Percentiles rank a stretch among this genome's conserved stretches.
phyloP scores from a whole-genome alignment of 2,329 filamentous ascomycete genomes.

The Fusarium sp. region DNA sequence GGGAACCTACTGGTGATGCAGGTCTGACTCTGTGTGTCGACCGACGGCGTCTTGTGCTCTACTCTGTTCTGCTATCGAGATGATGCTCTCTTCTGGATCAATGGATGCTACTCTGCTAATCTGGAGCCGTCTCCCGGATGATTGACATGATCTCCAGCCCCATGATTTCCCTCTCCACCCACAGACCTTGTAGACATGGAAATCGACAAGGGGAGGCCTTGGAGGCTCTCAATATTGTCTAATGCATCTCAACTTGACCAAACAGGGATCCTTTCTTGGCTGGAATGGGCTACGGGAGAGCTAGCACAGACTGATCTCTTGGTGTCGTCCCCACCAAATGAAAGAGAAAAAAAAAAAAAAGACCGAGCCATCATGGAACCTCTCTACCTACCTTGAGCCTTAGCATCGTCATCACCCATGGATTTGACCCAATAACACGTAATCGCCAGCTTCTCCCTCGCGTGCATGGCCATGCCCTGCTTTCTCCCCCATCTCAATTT shows the following conservation, averaged over 20 bases:
- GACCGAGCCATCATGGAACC: conserved; percentile 28
- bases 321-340: conserved; percentile 28
- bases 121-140: neutral
- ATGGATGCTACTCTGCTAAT: neutral
- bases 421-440: conserved; percentile 25
- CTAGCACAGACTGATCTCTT: neutral
- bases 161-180: conserved; percentile 19
- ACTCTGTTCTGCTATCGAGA: conserved; percentile 6
- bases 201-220: conserved; percentile 27
- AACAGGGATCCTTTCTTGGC: conserved; percentile 34
- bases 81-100: neutral
- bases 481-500: conserved; percentile 13
- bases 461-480: conserved; percentile 22
- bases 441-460: conserved; percentile 22
- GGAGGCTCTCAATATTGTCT: conserved; percentile 16
- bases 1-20: conserved; percentile 9
- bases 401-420: conserved; percentile 30
- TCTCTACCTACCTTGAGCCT: conserved; percentile 12
- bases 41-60: neutral
- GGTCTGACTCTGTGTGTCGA: conserved; percentile 18
- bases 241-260: neutral
- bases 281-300: conserved; percentile 25
- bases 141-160: conserved; percentile 31
- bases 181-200: neutral
- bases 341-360: neutral